phyloP scores from a whole-genome alignment of 805 yeast species.

The Huiozyma naganishii region DNA sequence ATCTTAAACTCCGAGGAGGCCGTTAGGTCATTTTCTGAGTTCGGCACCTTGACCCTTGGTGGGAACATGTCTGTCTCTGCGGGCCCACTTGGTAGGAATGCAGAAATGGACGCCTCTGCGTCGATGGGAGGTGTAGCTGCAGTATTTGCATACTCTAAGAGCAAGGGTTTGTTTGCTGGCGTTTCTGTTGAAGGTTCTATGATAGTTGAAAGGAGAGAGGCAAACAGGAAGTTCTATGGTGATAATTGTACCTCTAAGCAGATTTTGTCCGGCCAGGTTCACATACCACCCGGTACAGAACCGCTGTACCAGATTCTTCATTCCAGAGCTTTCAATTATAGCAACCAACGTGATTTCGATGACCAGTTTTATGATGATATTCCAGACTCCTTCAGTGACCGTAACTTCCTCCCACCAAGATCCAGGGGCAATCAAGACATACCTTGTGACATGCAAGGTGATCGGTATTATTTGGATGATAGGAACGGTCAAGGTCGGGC shows the following conservation, averaged over 20 bases:
- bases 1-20: conserved; percentile 82
- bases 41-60: conserved; percentile 90
- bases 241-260: conserved; percentile 72
- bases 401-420: not conserved
- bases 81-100: conserved; percentile 94
- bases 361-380: conserved; percentile 52
- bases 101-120: conserved; percentile 95
- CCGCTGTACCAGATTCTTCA: conserved; percentile 76
- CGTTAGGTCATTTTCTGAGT: conserved; percentile 86
- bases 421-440: not conserved
- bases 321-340: conserved; percentile 63
- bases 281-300: conserved; percentile 84
- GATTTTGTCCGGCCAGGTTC: conserved; percentile 75
- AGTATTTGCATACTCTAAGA: conserved; percentile 86
- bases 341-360: conserved; percentile 36
- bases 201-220: conserved; percentile 92
- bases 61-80: conserved; percentile 94
- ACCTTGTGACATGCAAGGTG: not conserved
- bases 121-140: conserved; percentile 80
- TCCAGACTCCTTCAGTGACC: conserved; percentile 32
- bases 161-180: conserved; percentile 96
- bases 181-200: conserved; percentile 96
- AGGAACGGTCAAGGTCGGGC: conserved; percentile 16
- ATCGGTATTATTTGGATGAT: conserved; percentile 5
- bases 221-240: conserved; percentile 91